Conservation (phyloP, 2,329 filamentous ascomycete species). For the Penicillium sp. region DNA sequence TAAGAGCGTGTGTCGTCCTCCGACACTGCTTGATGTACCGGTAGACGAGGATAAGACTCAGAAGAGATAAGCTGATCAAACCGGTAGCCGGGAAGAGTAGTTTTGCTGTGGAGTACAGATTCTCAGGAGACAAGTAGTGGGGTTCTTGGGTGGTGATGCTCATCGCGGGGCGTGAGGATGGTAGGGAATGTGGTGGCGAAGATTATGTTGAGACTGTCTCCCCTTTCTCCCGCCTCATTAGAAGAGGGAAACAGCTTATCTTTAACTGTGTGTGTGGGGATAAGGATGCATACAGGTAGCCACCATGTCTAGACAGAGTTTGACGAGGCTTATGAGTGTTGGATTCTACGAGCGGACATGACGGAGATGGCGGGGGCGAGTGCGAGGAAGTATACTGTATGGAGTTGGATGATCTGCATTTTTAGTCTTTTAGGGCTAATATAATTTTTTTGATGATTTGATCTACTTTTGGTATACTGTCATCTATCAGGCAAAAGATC, state of each 20-base stretch:
- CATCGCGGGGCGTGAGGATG: not conserved
- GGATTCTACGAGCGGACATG: not conserved
- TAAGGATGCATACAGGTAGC: not conserved
- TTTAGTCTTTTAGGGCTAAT: too few relatives aligned
- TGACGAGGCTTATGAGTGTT: not conserved
- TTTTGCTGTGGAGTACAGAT: not conserved
- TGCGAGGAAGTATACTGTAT: not conserved
- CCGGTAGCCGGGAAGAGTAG: not conserved
- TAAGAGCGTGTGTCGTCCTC: not conserved
- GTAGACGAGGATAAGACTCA: not conserved
- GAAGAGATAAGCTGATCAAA: slow-evolving; percentile 1
- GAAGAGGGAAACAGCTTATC: slow-evolving; percentile 3
- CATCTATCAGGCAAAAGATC: too few relatives aligned
- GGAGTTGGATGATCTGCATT: not conserved
- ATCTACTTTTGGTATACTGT: too few relatives aligned
- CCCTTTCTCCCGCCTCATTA: not conserved
- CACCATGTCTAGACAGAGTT: not conserved
- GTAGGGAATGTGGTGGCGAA: slow-evolving; percentile 4
- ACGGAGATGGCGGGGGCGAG: slow-evolving; percentile 1
- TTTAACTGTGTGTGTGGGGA: slow-evolving; percentile 4
- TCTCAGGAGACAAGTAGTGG: not conserved
- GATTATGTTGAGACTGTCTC: slow-evolving; percentile 3
- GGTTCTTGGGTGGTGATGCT: not conserved
- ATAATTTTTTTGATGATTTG: too few relatives aligned
- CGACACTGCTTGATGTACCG: not conserved